A percentile compares a stretch with the other conserved stretches of the same genome.
Conservation (phyloP, 257 asterid genomes). For the Lantana camara region DNA sequence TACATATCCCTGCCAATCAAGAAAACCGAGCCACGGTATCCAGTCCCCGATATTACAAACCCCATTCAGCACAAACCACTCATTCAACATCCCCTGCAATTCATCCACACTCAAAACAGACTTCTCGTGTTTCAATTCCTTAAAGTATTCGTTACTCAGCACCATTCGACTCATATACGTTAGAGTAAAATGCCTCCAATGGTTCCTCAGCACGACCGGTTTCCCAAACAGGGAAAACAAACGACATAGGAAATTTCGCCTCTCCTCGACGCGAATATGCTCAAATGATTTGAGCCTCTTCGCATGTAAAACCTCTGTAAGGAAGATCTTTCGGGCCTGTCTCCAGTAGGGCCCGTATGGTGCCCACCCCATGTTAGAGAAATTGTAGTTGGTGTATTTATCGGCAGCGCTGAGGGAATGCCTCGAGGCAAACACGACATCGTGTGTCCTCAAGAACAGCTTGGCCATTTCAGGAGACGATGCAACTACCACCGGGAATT, state of each 20-base stretch:
- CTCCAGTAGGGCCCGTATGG: constrained; percentile 46
- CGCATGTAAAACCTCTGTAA: constrained; percentile 27
- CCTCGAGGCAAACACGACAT: constrained; percentile 36
- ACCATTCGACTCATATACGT: constrained; percentile 27
- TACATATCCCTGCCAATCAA: constrained; percentile 52
- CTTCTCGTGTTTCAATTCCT: not conserved
- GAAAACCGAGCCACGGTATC: constrained; percentile 52
- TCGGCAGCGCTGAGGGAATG: constrained; percentile 49
- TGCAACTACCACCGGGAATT: constrained; percentile 29
- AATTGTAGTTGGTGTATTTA: constrained; percentile 31
- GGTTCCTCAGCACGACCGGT: constrained; percentile 30
- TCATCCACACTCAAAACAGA: constrained; percentile 18
- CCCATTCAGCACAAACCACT: constrained; percentile 39
- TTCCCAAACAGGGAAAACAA: constrained; percentile 31
- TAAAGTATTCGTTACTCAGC: constrained; percentile 25
- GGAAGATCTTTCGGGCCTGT: constrained; percentile 39
- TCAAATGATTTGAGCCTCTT: constrained; percentile 35
- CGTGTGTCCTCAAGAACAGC: constrained; percentile 29
- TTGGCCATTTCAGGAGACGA: constrained; percentile 37
- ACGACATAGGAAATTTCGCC: constrained; percentile 17
- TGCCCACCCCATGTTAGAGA: constrained; percentile 36
- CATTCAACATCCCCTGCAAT: constrained; percentile 29
- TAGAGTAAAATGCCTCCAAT: constrained; percentile 25
- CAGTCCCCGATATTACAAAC: constrained; percentile 45
- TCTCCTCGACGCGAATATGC: constrained; percentile 41